These are phyloP conservation scores for Rhizopogon rudus DNA, from an alignment of 768 basidiomycete genomes.

Conservation along the genomic window DNA sequence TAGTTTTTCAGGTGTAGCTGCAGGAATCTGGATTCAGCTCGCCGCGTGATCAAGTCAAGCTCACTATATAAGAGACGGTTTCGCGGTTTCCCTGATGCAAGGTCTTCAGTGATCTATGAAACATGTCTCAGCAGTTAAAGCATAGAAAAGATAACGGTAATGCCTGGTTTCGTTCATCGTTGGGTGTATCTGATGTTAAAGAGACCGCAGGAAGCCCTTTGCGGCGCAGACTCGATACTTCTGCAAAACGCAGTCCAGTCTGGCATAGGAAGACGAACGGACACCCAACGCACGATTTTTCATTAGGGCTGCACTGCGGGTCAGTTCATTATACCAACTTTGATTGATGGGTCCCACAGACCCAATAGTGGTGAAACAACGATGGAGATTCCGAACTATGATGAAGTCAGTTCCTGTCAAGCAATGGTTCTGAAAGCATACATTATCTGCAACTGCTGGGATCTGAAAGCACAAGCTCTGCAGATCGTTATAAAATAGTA, in stretches of 20 bases:
- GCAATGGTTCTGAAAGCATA: conserved; percentile 12
- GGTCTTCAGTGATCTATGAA: conserved; percentile 54
- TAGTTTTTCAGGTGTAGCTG: conserved; percentile 78
- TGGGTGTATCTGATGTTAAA: conserved; percentile 60
- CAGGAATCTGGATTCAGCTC: not conserved
- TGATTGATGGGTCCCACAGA: conserved; percentile 23
- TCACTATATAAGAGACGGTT: conserved; percentile 70
- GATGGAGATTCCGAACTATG: conserved; percentile 63
- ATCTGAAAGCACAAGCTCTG: conserved; percentile 86
- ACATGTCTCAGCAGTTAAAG: not conserved
- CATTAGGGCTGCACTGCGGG: conserved; percentile 57
- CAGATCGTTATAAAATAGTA: not conserved
- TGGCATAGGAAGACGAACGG: not conserved
- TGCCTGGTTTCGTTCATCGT: conserved; percentile 53
- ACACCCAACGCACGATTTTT: conserved; percentile 58
- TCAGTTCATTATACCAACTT: not conserved
- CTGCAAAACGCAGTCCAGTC: conserved; percentile 28
- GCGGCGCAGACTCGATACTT: conserved; percentile 54
- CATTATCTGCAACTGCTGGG: conserved; percentile 65
- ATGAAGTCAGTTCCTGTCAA: not conserved
- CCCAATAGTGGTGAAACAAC: conserved; percentile 76
- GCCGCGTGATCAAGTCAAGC: conserved; percentile 13
- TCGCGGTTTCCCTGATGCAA: conserved; percentile 52
- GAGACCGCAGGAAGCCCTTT: conserved; percentile 56
- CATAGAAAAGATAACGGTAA: not conserved